Evolutionary conservation across 257 asterid species (phyloP).

Genomic region (Nicotiana sylvestris): DNA sequence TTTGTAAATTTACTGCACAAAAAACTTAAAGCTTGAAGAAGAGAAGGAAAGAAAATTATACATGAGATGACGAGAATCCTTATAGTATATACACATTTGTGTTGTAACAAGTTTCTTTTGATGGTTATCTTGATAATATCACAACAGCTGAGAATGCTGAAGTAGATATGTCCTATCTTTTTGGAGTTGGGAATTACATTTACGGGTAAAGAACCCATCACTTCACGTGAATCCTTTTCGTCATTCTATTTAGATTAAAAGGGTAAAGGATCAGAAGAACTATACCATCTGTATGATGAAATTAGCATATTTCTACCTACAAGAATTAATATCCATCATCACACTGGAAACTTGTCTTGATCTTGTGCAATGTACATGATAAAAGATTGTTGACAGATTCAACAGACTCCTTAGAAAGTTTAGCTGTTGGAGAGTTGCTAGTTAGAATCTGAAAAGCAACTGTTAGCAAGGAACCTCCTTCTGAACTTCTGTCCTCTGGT

Average conservation of each 20-base stretch:
- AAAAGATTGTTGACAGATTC: constrained; percentile 60
- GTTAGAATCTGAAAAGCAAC: constrained; percentile 60
- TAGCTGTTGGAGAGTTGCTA: constrained; percentile 44
- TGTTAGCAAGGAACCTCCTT: constrained; percentile 77
- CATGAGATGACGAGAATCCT: not conserved
- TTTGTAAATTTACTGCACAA: not conserved
- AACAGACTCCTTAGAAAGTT: constrained; percentile 47
- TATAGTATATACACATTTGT: not conserved
- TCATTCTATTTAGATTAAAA: not conserved
- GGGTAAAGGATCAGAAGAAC: not conserved
- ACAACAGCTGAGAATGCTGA: not conserved
- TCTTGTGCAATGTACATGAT: constrained; percentile 58
- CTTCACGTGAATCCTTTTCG: not conserved
- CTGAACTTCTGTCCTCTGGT: constrained; percentile 62
- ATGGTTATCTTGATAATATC: not conserved
- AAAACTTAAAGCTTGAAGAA: not conserved
- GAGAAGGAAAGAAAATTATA: not conserved
- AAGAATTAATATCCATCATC: constrained; percentile 38
- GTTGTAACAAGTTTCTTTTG: not conserved
- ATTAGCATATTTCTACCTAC: constrained; percentile 9
- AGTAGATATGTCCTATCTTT: not conserved
- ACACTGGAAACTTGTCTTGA: constrained; percentile 65
- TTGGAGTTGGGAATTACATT: not conserved
- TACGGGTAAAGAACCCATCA: not conserved
- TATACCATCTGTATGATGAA: not conserved